Conservation (phyloP, 768 basidiomycete genomes). For the Pleurotus eryngii region DNA sequence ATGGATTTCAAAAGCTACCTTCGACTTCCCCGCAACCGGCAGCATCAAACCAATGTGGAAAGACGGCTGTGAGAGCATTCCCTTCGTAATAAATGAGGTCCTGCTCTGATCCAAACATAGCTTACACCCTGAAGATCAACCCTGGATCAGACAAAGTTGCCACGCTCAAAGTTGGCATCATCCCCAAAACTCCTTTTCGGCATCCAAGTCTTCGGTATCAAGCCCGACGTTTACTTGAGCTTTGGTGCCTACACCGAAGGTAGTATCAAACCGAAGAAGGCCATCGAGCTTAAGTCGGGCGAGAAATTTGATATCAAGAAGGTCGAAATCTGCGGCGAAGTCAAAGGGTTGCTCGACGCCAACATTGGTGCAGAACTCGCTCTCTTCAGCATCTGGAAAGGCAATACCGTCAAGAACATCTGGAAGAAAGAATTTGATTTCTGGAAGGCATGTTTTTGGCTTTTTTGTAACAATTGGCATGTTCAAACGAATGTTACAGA, state of each 20-base stretch:
- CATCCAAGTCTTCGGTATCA: background rate
- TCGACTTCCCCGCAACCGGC: background rate
- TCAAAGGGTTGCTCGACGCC: background rate
- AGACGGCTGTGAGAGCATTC: background rate
- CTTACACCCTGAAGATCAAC: background rate
- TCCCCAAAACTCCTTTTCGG: constrained; percentile 5
- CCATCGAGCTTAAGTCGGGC: background rate
- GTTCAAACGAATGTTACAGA: too few relatives aligned
- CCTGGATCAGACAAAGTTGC: background rate
- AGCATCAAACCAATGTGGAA: background rate
- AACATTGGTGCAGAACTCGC: background rate
- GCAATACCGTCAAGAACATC: background rate
- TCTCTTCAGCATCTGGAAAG: background rate
- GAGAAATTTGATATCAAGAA: constrained; percentile 3
- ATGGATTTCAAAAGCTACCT: background rate
- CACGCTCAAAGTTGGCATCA: constrained; percentile 1
- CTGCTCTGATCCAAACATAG: background rate
- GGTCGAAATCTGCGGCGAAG: background rate
- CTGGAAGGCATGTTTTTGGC: background rate
- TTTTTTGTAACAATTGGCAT: too few relatives aligned
- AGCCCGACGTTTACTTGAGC: background rate
- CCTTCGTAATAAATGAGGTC: too few relatives aligned
- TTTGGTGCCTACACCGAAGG: background rate
- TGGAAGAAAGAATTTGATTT: constrained; percentile 6
- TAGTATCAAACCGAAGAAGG: background rate